Evolutionary conservation across 768 basidiomycete species (phyloP).

Genomic region (Asterophora parasitica): DNA sequence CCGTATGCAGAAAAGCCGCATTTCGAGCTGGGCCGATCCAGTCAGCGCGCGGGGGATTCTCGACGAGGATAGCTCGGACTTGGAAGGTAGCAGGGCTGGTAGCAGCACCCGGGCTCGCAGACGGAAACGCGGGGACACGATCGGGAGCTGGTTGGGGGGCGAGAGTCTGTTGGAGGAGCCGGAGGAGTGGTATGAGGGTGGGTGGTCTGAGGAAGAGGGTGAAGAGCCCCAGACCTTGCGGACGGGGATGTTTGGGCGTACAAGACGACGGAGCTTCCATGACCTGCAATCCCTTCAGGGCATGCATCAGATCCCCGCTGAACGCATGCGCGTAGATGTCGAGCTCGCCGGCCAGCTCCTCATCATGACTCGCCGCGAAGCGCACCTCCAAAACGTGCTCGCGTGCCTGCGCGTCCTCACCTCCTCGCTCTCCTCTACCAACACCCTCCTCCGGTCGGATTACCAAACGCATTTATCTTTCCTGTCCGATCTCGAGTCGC

Average conservation of each 20-base stretch:
- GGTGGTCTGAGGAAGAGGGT: conserved; percentile 13
- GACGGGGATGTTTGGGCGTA: conserved; percentile 17
- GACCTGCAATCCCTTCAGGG: conserved; percentile 48
- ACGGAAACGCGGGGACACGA: conserved; percentile 4
- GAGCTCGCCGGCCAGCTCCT: conserved; percentile 73
- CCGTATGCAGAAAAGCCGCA: conserved; percentile 32
- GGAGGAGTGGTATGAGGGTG: conserved; percentile 11
- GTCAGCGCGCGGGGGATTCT: conserved; percentile 34
- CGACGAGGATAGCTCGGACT: conserved; percentile 24
- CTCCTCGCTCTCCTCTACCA: conserved; percentile 47
- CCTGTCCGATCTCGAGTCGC: conserved; percentile 42
- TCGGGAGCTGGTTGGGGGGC: conserved; percentile 5
- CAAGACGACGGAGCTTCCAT: conserved; percentile 61
- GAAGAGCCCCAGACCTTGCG: conserved; percentile 15
- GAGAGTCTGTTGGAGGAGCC: conserved; percentile 7
- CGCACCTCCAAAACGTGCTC: conserved; percentile 62
- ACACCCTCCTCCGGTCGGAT: conserved; percentile 52
- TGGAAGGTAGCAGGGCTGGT: conserved; percentile 12
- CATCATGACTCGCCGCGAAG: conserved; percentile 61
- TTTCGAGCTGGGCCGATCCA: conserved; percentile 55
- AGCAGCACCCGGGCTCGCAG: neutral
- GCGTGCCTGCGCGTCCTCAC: conserved; percentile 57
- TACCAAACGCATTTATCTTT: conserved; percentile 48
- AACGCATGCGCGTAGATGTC: conserved; percentile 75
- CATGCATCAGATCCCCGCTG: conserved; percentile 44